Conservation (phyloP, 352 stramenopile genomes). For the Phytopythium delawarense region DNA sequence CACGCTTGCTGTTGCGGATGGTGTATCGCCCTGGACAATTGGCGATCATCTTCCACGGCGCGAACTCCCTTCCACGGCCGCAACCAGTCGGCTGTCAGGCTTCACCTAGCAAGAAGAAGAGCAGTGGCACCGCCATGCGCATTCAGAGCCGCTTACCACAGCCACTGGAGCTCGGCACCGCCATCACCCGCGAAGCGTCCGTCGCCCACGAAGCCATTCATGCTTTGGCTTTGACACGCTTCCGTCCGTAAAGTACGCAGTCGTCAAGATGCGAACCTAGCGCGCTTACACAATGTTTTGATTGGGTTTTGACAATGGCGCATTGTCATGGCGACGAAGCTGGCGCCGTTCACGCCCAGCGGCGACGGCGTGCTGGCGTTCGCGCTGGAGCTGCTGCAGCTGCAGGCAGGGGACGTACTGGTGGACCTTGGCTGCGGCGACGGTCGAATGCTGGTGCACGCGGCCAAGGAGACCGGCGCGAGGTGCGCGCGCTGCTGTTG, state of each 20-base stretch:
- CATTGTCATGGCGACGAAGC: slow-evolving; percentile 29
- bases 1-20: slow-evolving; percentile 43
- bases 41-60: slow-evolving; percentile 67
- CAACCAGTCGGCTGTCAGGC: background rate
- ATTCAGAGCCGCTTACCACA: slow-evolving; percentile 32
- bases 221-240: background rate
- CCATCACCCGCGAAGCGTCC: slow-evolving; percentile 49
- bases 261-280: background rate
- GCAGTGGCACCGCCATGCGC: background rate
- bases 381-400: slow-evolving; percentile 60
- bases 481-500: slow-evolving; percentile 19
- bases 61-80: slow-evolving; percentile 37
- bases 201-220: slow-evolving; percentile 35
- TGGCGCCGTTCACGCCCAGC: slow-evolving; percentile 81
- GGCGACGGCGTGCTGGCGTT: slow-evolving; percentile 54
- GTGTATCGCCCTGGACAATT: slow-evolving; percentile 66
- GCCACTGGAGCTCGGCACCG: slow-evolving; percentile 34
- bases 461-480: slow-evolving; percentile 36
- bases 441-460: slow-evolving; percentile 63
- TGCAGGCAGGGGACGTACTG: slow-evolving; percentile 48
- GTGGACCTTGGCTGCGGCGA: slow-evolving; percentile 81
- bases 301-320: background rate
- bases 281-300: no score
- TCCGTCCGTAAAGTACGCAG: no score
- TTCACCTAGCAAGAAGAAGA: background rate